A percentile compares a stretch with the other conserved stretches of the same genome.
phyloP scores from a whole-genome alignment of 192 early-diverging fungal species.

The Nowakowskiella sp. region DNA sequence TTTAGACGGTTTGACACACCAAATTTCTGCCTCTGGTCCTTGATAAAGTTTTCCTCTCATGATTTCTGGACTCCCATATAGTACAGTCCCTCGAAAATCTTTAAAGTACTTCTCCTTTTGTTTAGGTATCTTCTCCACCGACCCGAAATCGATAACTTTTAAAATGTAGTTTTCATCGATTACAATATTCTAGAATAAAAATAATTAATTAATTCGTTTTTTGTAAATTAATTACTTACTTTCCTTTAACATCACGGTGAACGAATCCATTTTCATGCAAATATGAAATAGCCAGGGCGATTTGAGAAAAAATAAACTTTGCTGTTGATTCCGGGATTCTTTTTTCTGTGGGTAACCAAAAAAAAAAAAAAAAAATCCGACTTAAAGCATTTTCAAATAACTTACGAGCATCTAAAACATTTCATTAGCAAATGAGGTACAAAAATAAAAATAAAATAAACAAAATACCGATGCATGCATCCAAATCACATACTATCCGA shows the following conservation, averaged over 20 bases:
- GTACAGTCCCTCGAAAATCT: background rate
- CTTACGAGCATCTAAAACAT: too few species aligned
- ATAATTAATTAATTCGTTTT: background rate
- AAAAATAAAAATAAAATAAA: background rate
- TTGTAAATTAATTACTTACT: background rate
- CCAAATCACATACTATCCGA: background rate
- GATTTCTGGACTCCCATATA: background rate
- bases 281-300: background rate
- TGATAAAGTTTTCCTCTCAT: background rate
- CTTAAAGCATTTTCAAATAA: background rate
- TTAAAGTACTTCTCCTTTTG: background rate
- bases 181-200: constrained; percentile 1
- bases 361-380: background rate
- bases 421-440: too few species aligned
- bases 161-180: background rate
- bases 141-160: background rate
- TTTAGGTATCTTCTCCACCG: background rate
- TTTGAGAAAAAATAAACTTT: background rate
- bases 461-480: background rate
- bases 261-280: background rate
- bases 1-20: too few species aligned
- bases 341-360: background rate
- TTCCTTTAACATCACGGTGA: background rate
- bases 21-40: background rate
- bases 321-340: background rate